Conservation (phyloP, 768 basidiomycete genomes). For the Leucosporidium creatinivorum region DNA sequence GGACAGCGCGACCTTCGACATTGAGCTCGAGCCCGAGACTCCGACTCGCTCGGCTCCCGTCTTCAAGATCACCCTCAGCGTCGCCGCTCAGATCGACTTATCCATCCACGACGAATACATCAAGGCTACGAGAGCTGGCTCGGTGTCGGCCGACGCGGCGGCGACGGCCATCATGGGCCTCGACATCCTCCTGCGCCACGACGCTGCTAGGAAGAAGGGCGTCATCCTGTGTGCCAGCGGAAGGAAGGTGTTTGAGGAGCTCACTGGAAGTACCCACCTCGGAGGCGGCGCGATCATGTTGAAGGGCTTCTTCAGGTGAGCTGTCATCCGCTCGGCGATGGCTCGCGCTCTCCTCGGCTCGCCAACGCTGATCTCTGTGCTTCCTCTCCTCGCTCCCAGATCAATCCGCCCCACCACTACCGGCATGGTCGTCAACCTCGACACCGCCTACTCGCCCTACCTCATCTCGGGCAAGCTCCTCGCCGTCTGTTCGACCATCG, state of each 20-base stretch:
- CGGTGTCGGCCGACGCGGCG: no score
- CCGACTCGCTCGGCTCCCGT: neutral
- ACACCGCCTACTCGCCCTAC: conserved; percentile 28
- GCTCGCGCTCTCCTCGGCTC: neutral
- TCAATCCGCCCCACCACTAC: conserved; percentile 20
- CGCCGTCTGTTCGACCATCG: conserved; percentile 17
- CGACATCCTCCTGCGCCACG: no score
- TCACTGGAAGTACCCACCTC: no score
- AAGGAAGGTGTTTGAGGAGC: no score
- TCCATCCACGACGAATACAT: no score
- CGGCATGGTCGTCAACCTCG: conserved; percentile 29
- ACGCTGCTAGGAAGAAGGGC: no score
- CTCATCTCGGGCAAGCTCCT: conserved; percentile 21
- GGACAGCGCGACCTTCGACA: conserved; percentile 7
- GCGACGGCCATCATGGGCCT: no score
- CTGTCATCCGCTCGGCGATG: conserved; percentile 14
- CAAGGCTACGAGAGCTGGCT: no score
- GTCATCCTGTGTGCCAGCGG: no score
- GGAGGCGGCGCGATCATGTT: no score
- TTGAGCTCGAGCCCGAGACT: conserved; percentile 21
- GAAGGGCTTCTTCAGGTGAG: conserved; percentile 16
- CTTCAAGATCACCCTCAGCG: conserved; percentile 17
- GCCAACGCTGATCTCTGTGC: neutral
- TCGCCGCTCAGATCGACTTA: no score
- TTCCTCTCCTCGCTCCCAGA: neutral